Percentiles rank a stretch among this genome's conserved stretches.
phyloP scores from a whole-genome alignment of 345 rosid genomes.

The Bruguiera sexangula region DNA sequence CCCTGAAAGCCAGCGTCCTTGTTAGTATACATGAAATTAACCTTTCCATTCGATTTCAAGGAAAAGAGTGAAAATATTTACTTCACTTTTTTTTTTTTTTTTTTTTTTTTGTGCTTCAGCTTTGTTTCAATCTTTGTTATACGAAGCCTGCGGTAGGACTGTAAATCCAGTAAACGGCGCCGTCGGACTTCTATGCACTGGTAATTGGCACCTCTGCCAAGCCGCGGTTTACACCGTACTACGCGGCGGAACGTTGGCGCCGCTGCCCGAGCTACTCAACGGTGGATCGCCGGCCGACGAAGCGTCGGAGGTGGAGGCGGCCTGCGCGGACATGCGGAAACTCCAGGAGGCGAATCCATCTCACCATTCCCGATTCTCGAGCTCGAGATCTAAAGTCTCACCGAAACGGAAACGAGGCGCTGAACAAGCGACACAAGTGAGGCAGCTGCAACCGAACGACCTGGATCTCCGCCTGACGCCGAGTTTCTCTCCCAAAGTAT shows the following conservation, averaged over 20 bases:
- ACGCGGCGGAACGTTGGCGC: slow-evolving; percentile 67
- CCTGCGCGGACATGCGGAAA: slow-evolving; percentile 54
- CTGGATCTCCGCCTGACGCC: slow-evolving; percentile 67
- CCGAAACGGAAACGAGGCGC: slow-evolving; percentile 50
- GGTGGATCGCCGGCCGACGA: slow-evolving; percentile 54
- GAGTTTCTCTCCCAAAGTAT: slow-evolving; percentile 20
- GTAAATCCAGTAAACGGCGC: slow-evolving; percentile 97
- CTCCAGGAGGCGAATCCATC: slow-evolving; percentile 34
- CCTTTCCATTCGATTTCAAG: no score
- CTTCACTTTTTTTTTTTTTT: neutral
- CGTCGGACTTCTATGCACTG: slow-evolving; percentile 87
- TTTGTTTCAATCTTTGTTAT: slow-evolving; percentile 77
- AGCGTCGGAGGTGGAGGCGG: slow-evolving; percentile 53
- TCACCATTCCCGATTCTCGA: slow-evolving; percentile 58
- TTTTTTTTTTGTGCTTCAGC: slow-evolving; percentile 34
- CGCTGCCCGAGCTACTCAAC: slow-evolving; percentile 61
- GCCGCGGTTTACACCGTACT: slow-evolving; percentile 86
- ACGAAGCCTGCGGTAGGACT: slow-evolving; percentile 92
- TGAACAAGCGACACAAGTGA: slow-evolving; percentile 19
- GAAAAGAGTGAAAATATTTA: no score
- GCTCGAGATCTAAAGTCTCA: slow-evolving; percentile 56
- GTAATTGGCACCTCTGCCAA: slow-evolving; percentile 85
- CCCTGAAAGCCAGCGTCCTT: slow-evolving; percentile 81
- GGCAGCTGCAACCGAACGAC: slow-evolving; percentile 40
- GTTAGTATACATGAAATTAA: slow-evolving; percentile 24